These are phyloP conservation scores for Calamus simplicifolius DNA, from an alignment of 176 grass and related monocot genomes.

Conservation along the genomic window DNA sequence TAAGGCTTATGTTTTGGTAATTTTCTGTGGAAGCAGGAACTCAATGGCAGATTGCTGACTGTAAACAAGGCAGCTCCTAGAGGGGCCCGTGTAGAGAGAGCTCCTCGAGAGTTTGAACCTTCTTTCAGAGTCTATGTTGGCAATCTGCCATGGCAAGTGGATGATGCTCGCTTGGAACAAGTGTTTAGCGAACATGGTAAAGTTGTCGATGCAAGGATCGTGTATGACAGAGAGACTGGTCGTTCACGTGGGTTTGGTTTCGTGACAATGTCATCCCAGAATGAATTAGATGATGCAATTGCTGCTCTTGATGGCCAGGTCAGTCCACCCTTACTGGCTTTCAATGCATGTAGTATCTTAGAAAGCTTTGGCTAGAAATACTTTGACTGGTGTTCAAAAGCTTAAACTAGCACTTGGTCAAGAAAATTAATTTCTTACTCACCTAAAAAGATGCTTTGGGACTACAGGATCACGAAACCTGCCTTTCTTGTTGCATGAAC, in stretches of 20 bases:
- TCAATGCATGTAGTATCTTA: too few relatives aligned
- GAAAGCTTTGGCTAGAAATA: too few relatives aligned
- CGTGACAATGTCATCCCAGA: slow-evolving; percentile 5
- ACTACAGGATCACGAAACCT: too few relatives aligned
- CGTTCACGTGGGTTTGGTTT: slow-evolving; percentile 17
- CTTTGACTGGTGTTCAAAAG: too few relatives aligned
- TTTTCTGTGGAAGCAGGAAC: background rate
- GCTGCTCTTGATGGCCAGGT: slow-evolving; percentile 15
- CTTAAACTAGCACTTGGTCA: too few relatives aligned
- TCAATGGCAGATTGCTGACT: slow-evolving; percentile 1
- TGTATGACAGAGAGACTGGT: slow-evolving; percentile 14
- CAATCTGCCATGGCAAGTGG: slow-evolving; percentile 13
- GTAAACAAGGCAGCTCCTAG: slow-evolving; percentile 14
- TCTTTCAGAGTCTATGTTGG: slow-evolving; percentile 7
- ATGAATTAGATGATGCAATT: slow-evolving; percentile 16
- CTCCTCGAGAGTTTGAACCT: slow-evolving; percentile 1
- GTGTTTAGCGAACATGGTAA: slow-evolving; percentile 11
- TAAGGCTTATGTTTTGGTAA: too few relatives aligned
- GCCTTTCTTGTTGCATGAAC: too few relatives aligned
- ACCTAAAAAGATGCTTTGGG: too few relatives aligned
- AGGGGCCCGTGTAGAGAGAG: background rate
- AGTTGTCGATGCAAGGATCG: slow-evolving; percentile 8
- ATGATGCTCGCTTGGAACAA: slow-evolving; percentile 15
- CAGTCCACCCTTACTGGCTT: background rate
- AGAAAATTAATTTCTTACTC: too few relatives aligned